These are phyloP conservation scores for Anthracocystis setariae DNA, from an alignment of 1,284 basidiomycete genomes.

Conservation along the genomic window DNA sequence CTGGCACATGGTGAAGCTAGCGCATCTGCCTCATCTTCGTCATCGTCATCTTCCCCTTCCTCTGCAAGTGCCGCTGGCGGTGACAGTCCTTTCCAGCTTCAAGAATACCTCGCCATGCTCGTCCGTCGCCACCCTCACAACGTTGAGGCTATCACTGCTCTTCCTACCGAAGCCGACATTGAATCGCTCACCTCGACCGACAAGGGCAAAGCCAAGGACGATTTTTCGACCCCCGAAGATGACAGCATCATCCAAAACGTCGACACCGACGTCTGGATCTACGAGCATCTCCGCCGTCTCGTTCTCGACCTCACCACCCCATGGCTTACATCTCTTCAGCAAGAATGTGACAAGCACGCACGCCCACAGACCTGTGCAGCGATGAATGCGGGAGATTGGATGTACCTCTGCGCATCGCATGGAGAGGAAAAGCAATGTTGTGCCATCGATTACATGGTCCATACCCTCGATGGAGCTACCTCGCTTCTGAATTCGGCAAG, in stretches of 20 bases:
- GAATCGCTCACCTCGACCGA: constrained; percentile 45
- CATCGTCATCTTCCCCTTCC: constrained; percentile 9
- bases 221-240: constrained; percentile 7
- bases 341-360: constrained; percentile 73
- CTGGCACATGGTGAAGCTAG: constrained; percentile 2
- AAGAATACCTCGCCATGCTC: constrained; percentile 90
- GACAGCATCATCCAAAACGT: constrained; percentile 23
- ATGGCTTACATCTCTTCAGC: constrained; percentile 84
- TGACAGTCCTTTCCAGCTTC: constrained; percentile 91
- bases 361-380: constrained; percentile 78
- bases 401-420: constrained; percentile 94
- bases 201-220: constrained; percentile 65
- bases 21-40: constrained; percentile 2
- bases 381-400: constrained; percentile 97
- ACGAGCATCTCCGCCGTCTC: constrained; percentile 89
- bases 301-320: constrained; percentile 91
- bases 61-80: constrained; percentile 11
- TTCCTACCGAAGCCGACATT: constrained; percentile 67
- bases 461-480: constrained; percentile 91
- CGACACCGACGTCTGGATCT: constrained; percentile 85
- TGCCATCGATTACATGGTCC: constrained; percentile 95
- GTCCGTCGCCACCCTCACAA: constrained; percentile 87
- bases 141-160: constrained; percentile 80
- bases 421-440: constrained; percentile 74
- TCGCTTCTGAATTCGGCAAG: constrained; percentile 90